Evolutionary conservation across 805 yeast species (phyloP).

Genomic region (Saturnispora mendoncae): DNA sequence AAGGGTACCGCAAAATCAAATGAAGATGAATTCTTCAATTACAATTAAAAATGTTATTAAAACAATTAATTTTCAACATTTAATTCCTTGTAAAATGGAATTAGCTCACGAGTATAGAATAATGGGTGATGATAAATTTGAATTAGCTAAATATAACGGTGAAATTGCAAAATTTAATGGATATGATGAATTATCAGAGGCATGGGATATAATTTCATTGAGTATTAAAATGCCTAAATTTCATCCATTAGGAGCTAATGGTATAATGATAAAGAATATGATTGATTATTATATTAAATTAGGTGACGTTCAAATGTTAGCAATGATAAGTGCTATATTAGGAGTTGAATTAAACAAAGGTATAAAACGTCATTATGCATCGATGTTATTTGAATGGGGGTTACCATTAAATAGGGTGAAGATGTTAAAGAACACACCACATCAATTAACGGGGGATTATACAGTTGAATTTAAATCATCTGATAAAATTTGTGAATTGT

Average conservation of each 20-base stretch:
- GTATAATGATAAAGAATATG: conserved; percentile 37
- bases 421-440: conserved; percentile 50
- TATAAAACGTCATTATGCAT: conserved; percentile 65
- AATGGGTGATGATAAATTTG: conserved; percentile 54
- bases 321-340: conserved; percentile 61
- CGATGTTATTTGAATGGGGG: conserved; percentile 75
- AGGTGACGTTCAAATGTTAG: conserved; percentile 80
- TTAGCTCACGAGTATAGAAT: conserved; percentile 60
- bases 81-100: conserved; percentile 69
- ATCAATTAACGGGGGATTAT: too few relatives aligned
- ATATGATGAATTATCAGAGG: conserved; percentile 52
- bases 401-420: conserved; percentile 72
- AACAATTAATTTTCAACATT: conserved; percentile 53
- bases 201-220: conserved; percentile 60
- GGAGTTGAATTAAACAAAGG: conserved; percentile 30
- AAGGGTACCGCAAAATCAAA: conserved; percentile 42
- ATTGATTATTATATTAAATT: conserved; percentile 53
- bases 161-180: conserved; percentile 59
- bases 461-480: too few relatives aligned
- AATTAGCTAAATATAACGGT: conserved; percentile 49
- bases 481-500: conserved; percentile 49
- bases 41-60: conserved; percentile 45
- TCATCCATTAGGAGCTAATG: conserved; percentile 56
- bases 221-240: conserved; percentile 26
- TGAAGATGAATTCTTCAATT: conserved; percentile 21